Evolutionary conservation across 148 eudicot genomes (phyloP).

Genomic region (Persicaria maculosa): DNA sequence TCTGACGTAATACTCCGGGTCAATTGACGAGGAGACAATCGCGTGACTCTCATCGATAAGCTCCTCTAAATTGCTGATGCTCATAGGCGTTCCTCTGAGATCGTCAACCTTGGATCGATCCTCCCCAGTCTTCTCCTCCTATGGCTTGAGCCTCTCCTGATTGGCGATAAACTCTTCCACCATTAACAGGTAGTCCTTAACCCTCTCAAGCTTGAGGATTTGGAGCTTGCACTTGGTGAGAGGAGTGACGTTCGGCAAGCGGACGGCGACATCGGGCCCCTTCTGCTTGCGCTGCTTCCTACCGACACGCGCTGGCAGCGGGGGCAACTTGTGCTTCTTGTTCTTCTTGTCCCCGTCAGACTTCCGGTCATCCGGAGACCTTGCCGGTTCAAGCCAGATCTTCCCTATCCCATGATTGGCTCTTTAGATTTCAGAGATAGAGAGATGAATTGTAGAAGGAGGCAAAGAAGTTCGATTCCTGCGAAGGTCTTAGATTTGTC

Average conservation of each 20-base stretch:
- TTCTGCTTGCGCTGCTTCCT: constrained; percentile 77
- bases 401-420: constrained; percentile 57
- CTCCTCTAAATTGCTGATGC: constrained; percentile 83
- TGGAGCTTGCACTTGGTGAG: constrained; percentile 71
- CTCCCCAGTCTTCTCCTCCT: too few species aligned
- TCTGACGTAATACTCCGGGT: constrained; percentile 88
- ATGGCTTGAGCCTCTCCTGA: too few species aligned
- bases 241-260: constrained; percentile 71
- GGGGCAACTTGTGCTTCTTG: constrained; percentile 73
- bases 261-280: constrained; percentile 67
- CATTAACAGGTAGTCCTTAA: constrained; percentile 78
- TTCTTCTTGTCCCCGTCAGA: constrained; percentile 60
- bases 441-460: too few species aligned
- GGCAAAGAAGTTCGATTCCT: too few species aligned
- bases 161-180: constrained; percentile 65
- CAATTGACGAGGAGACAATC: constrained; percentile 74
- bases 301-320: constrained; percentile 80
- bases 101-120: too few species aligned
- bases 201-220: constrained; percentile 62
- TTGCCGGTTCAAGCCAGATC: constrained; percentile 59
- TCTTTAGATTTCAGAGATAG: neutral
- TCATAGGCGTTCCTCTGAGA: constrained; percentile 36
- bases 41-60: constrained; percentile 96
- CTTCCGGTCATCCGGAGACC: constrained; percentile 44
- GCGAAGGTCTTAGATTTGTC: too few species aligned